Conservation (phyloP, 1,139 yeast genomes). For the Blastobotrys serpentis region DNA sequence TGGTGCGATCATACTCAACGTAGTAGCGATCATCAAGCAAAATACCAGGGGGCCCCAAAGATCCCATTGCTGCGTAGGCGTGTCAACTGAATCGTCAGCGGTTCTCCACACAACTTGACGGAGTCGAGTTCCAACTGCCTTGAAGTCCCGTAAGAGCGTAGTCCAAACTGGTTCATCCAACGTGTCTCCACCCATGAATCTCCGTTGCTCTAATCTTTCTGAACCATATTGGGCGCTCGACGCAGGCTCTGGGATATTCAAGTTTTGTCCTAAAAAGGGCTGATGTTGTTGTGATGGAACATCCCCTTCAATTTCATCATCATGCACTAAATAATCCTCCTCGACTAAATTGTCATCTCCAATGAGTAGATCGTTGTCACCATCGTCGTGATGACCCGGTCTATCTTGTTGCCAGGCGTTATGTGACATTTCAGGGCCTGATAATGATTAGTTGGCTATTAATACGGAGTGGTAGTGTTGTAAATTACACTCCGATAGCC, state of each 20-base stretch:
- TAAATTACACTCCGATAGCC: no score
- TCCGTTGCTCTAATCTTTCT: conserved; percentile 63
- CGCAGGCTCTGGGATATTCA: conserved; percentile 26
- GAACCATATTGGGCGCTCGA: conserved; percentile 35
- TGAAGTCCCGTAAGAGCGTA: conserved; percentile 66
- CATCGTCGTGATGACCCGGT: conserved; percentile 8
- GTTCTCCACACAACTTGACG: conserved; percentile 63
- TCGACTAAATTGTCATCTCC: conserved; percentile 27
- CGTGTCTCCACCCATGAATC: conserved; percentile 81
- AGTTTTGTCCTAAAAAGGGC: conserved; percentile 11
- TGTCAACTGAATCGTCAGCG: conserved; percentile 22
- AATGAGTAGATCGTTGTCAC: conserved; percentile 20
- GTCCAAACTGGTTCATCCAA: conserved; percentile 76
- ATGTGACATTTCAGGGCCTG: conserved; percentile 4
- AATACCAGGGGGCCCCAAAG: conserved; percentile 87
- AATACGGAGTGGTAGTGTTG: no score
- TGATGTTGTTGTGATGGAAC: conserved; percentile 9
- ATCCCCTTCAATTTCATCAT: conserved; percentile 25
- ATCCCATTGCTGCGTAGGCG: conserved; percentile 62
- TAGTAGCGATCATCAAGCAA: conserved; percentile 61
- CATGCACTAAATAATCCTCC: conserved; percentile 28
- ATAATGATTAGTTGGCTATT: no score
- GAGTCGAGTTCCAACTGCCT: conserved; percentile 62
- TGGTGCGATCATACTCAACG: conserved; percentile 45
- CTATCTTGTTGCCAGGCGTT: conserved; percentile 7